These are phyloP conservation scores for Kodamaea kaohsiungensis DNA, from an alignment of 805 yeast species.

Conservation along the genomic window DNA sequence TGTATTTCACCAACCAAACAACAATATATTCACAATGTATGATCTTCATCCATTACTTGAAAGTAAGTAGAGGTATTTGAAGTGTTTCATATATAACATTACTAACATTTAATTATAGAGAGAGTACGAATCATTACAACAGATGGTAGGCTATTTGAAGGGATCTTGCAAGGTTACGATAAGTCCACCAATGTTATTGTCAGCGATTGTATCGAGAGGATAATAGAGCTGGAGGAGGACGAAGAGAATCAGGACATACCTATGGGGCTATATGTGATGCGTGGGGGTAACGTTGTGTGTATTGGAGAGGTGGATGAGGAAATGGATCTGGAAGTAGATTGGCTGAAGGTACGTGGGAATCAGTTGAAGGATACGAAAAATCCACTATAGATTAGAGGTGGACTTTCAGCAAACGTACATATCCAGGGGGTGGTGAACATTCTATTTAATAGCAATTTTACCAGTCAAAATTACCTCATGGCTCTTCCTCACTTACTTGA, in stretches of 20 bases:
- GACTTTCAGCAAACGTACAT: no score
- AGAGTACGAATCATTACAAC: constrained; percentile 57
- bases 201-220: constrained; percentile 50
- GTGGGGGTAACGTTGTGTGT: constrained; percentile 62
- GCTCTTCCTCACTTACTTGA: no score
- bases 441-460: no score
- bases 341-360: constrained; percentile 35
- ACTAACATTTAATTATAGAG: constrained; percentile 32
- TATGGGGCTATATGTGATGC: constrained; percentile 51
- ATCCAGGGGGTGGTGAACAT: no score
- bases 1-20: background rate
- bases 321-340: constrained; percentile 41
- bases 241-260: constrained; percentile 42
- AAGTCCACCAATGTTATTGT: constrained; percentile 62
- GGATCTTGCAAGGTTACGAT: constrained; percentile 58
- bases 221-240: constrained; percentile 43
- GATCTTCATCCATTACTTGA: constrained; percentile 15
- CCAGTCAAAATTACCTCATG: no score
- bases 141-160: constrained; percentile 55
- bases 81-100: background rate
- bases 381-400: background rate
- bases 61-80: constrained; percentile 11
- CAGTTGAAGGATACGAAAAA: constrained; percentile 41
- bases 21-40: constrained; percentile 11
- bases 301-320: constrained; percentile 54